Evolutionary conservation across 768 basidiomycete genomes (phyloP).

Genomic region (Naganishia vaughanmartiniae): DNA sequence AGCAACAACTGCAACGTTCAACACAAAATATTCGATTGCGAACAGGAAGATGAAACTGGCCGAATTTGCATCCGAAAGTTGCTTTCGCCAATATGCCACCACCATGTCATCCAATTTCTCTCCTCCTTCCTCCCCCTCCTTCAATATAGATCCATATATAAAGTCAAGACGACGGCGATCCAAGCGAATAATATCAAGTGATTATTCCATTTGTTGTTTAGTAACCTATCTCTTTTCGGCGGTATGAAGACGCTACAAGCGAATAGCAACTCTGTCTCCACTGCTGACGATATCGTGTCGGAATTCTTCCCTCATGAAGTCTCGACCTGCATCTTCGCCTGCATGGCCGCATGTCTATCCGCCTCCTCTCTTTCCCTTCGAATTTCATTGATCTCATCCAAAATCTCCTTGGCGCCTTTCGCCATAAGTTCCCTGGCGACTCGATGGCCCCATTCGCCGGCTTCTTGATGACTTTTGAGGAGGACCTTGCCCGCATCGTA

Average conservation of each 20-base stretch:
- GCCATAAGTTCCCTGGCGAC: slow-evolving; percentile 67
- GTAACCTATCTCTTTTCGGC: too few relatives aligned
- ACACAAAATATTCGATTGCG: slow-evolving; percentile 3
- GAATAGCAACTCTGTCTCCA: neutral
- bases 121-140: too few relatives aligned
- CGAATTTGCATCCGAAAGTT: too few relatives aligned
- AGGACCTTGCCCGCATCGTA: slow-evolving; percentile 58
- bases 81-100: too few relatives aligned
- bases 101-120: too few relatives aligned
- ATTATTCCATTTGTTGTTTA: too few relatives aligned
- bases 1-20: neutral
- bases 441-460: slow-evolving; percentile 65
- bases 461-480: slow-evolving; percentile 61
- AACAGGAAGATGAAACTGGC: neutral
- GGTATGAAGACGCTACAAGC: neutral
- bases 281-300: neutral
- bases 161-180: too few relatives aligned
- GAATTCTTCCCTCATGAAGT: neutral
- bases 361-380: slow-evolving; percentile 58
- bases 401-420: slow-evolving; percentile 70
- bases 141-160: too few relatives aligned
- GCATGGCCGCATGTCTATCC: slow-evolving; percentile 49
- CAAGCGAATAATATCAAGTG: too few relatives aligned
- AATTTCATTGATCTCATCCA: slow-evolving; percentile 78
- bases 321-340: slow-evolving; percentile 16